A percentile compares a stretch with the other conserved stretches of the same genome.
phyloP scores from a whole-genome alignment of 2,329 filamentous ascomycete species.

The Nemania bipapillata region DNA sequence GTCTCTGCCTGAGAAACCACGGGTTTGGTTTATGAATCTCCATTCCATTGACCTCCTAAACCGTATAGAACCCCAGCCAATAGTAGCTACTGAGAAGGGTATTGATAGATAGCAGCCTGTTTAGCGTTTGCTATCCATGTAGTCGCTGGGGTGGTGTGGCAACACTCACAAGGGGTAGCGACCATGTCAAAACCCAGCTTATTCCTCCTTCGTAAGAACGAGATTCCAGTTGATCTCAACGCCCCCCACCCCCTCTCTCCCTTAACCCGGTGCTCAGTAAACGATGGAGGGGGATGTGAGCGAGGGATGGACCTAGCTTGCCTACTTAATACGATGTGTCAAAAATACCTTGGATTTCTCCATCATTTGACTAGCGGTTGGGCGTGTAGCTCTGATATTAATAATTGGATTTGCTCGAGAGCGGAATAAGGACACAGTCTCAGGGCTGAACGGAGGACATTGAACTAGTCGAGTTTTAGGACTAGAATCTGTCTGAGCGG shows the following conservation, averaged over 20 bases:
- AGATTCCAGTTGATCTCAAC: not conserved
- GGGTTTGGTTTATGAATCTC: not conserved
- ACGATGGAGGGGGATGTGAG: not conserved
- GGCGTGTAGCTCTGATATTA: constrained; percentile 33
- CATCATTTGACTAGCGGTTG: constrained; percentile 42
- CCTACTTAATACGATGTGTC: not conserved
- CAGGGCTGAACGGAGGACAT: constrained; percentile 36
- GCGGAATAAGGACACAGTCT: constrained; percentile 40
- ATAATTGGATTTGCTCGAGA: constrained; percentile 41
- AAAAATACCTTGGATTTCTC: constrained; percentile 15
- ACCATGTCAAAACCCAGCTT: not conserved
- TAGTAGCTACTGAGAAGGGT: not conserved
- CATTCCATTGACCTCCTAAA: not conserved
- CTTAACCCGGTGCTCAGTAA: not conserved
- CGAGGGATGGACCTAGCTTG: not conserved
- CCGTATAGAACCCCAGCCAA: not conserved
- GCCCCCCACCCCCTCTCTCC: too few relatives aligned
- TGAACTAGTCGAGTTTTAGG: constrained; percentile 25
- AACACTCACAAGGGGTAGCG: not conserved
- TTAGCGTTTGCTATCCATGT: not conserved
- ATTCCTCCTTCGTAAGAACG: not conserved
- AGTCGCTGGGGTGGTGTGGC: not conserved
- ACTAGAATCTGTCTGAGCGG: constrained; percentile 17
- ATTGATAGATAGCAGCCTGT: not conserved
- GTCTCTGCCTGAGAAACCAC: not conserved